These are phyloP conservation scores for Candida sanyiensis DNA, from an alignment of 805 yeast species.

Conservation along the genomic window DNA sequence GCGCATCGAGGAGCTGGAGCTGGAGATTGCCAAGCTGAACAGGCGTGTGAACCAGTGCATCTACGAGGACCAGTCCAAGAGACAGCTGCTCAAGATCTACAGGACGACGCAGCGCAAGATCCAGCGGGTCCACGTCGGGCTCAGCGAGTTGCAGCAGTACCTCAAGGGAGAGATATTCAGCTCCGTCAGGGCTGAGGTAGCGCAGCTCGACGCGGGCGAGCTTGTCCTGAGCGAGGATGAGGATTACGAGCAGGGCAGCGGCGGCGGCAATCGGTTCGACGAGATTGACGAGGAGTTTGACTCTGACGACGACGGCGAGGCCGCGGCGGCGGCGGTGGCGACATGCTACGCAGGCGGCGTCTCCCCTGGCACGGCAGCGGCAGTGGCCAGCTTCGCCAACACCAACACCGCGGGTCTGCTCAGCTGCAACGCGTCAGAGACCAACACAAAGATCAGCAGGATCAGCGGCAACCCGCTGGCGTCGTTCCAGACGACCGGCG, in stretches of 20 bases:
- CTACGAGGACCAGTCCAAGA: constrained; percentile 9
- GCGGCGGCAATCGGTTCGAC: background rate
- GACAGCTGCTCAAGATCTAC: constrained; percentile 8
- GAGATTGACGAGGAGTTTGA: constrained; percentile 4
- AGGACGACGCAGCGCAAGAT: constrained; percentile 5
- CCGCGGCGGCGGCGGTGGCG: background rate
- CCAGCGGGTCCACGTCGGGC: constrained; percentile 1
- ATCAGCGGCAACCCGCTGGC: background rate
- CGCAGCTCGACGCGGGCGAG: background rate
- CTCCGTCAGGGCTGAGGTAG: background rate
- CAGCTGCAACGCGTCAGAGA: background rate
- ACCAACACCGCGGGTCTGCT: background rate
- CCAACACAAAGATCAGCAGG: background rate
- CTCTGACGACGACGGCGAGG: constrained; percentile 1
- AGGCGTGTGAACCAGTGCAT: constrained; percentile 8
- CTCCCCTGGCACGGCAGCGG: background rate
- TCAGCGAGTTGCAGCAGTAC: constrained; percentile 7
- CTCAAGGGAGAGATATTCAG: constrained; percentile 7
- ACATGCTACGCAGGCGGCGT: too few species aligned
- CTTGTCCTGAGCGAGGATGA: background rate
- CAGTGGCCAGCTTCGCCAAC: background rate
- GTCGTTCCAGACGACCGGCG: constrained; percentile 3
- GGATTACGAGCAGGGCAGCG: background rate
- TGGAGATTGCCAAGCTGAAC: constrained; percentile 5
- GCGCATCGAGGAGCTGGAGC: constrained; percentile 12